Evolutionary conservation across 192 early-diverging fungal genomes (phyloP).

Genomic region (Spinellus fusiger): DNA sequence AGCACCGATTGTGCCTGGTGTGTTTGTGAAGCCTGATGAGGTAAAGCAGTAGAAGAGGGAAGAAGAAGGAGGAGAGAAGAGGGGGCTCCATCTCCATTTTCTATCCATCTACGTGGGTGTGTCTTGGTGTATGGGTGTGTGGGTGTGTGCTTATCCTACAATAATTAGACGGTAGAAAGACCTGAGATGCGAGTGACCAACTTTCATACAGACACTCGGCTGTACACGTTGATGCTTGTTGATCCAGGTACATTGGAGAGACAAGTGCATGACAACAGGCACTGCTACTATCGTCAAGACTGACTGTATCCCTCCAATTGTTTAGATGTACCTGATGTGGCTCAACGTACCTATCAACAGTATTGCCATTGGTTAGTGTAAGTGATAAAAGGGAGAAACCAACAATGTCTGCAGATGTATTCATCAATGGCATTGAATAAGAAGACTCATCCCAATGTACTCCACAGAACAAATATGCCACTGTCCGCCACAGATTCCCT

Average conservation of each 20-base stretch:
- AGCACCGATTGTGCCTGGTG: slow-evolving; percentile 29
- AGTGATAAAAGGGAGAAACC: slow-evolving; percentile 9
- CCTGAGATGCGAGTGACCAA: slow-evolving; percentile 51
- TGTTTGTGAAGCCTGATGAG: slow-evolving; percentile 29
- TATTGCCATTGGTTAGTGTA: slow-evolving; percentile 70
- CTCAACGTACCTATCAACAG: slow-evolving; percentile 59
- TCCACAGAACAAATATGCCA: slow-evolving; percentile 49
- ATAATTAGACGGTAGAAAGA: slow-evolving; percentile 47
- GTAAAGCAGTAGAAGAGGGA: slow-evolving; percentile 9
- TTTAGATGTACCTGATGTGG: slow-evolving; percentile 51
- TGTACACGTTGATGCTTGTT: slow-evolving; percentile 65
- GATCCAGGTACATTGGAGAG: slow-evolving; percentile 52
- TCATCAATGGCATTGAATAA: no score
- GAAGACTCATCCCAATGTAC: not conserved
- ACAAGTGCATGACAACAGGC: not conserved
- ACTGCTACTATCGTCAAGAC: not conserved
- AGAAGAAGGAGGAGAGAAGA: no score
- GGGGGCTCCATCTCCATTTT: no score
- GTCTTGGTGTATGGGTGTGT: no score
- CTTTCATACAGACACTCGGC: slow-evolving; percentile 59
- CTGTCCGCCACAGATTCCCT: slow-evolving; percentile 47
- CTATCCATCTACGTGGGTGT: no score
- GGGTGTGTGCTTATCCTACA: no score
- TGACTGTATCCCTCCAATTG: not conserved
- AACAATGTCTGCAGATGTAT: no score